phyloP scores from a whole-genome alignment of 257 asterid genomes.

The Linaria vulgaris region DNA sequence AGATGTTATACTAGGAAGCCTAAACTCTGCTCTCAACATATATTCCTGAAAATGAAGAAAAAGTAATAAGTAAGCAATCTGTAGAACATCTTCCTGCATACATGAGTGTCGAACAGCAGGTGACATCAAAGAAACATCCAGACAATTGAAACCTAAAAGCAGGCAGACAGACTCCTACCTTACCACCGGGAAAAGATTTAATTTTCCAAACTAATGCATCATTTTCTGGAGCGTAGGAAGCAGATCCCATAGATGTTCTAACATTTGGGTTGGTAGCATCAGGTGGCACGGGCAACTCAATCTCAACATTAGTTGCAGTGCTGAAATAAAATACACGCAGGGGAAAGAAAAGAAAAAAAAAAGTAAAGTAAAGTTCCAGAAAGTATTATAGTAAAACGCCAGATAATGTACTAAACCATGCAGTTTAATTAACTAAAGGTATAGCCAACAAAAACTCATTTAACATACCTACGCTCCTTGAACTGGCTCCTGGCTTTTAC shows the following conservation, averaged over 20 bases:
- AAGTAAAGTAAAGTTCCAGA: slow-evolving; percentile 23
- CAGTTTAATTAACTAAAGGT: slow-evolving; percentile 4
- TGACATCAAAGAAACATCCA: slow-evolving; percentile 6
- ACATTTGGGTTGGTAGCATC: slow-evolving; percentile 97
- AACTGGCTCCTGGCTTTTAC: slow-evolving; percentile 95
- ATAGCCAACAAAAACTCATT: neutral
- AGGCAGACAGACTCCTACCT: slow-evolving; percentile 47
- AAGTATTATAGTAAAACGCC: slow-evolving; percentile 4
- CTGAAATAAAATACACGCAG: slow-evolving; percentile 51
- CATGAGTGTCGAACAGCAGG: slow-evolving; percentile 11
- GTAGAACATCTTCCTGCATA: neutral
- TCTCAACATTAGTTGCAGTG: slow-evolving; percentile 96
- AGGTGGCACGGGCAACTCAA: slow-evolving; percentile 94
- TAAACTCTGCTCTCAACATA: slow-evolving; percentile 96
- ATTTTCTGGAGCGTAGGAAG: slow-evolving; percentile 88
- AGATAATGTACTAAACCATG: slow-evolving; percentile 4
- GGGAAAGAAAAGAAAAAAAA: slow-evolving; percentile 19
- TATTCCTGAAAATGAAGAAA: slow-evolving; percentile 60
- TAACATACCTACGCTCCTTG: slow-evolving; percentile 91
- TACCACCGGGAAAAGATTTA: slow-evolving; percentile 99
- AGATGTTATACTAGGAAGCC: slow-evolving; percentile 89
- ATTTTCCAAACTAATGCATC: slow-evolving; percentile 96
- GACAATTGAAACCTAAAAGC: slow-evolving; percentile 3
- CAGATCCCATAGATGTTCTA: slow-evolving; percentile 99
- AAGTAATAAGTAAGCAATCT: slow-evolving; percentile 14